These are phyloP conservation scores for Emericellopsis terricola DNA, from an alignment of 495 filamentous ascomycete genomes.

Conservation along the genomic window DNA sequence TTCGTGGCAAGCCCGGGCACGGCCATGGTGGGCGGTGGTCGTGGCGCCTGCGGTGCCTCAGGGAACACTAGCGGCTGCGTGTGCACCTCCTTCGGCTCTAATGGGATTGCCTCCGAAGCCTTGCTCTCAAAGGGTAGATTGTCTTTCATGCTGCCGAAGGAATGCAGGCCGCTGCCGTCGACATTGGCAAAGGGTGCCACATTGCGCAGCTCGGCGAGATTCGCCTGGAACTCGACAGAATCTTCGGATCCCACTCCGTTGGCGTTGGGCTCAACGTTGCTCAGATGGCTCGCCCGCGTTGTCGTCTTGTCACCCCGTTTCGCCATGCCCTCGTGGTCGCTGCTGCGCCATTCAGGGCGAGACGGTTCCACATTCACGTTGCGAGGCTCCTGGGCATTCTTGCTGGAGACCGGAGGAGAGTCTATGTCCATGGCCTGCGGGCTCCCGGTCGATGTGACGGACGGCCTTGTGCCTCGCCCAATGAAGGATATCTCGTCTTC, in stretches of 20 bases:
- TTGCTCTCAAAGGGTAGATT: slow-evolving; percentile 59
- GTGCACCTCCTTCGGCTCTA: slow-evolving; percentile 7
- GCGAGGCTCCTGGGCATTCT: slow-evolving; percentile 16
- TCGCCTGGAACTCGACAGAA: slow-evolving; percentile 26
- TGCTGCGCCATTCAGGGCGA: slow-evolving; percentile 29
- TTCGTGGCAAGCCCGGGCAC: slow-evolving; percentile 20
- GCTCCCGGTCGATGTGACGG: slow-evolving; percentile 10
- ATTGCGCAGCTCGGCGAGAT: slow-evolving; percentile 46
- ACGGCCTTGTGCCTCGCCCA: slow-evolving; percentile 7
- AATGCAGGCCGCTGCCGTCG: slow-evolving; percentile 32
- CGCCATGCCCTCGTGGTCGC: slow-evolving; percentile 15
- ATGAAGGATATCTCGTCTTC: slow-evolving; percentile 11
- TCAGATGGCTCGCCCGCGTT: slow-evolving; percentile 6
- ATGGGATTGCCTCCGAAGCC: slow-evolving; percentile 27
- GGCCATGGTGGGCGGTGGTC: slow-evolving; percentile 17
- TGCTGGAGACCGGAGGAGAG: slow-evolving; percentile 14
- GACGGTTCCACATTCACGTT: slow-evolving; percentile 27
- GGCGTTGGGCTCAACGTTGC: too few species aligned
- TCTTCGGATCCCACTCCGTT: slow-evolving; percentile 21
- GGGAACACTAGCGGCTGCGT: slow-evolving; percentile 36
- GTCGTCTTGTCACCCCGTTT: slow-evolving; percentile 8
- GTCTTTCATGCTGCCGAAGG: slow-evolving; percentile 45
- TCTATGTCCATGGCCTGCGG: slow-evolving; percentile 40
- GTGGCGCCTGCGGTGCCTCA: slow-evolving; percentile 38
- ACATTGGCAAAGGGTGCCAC: slow-evolving; percentile 44